Conservation (phyloP, 1,139 yeast genomes). For the Yamadazyma kanchanaburiensis region DNA sequence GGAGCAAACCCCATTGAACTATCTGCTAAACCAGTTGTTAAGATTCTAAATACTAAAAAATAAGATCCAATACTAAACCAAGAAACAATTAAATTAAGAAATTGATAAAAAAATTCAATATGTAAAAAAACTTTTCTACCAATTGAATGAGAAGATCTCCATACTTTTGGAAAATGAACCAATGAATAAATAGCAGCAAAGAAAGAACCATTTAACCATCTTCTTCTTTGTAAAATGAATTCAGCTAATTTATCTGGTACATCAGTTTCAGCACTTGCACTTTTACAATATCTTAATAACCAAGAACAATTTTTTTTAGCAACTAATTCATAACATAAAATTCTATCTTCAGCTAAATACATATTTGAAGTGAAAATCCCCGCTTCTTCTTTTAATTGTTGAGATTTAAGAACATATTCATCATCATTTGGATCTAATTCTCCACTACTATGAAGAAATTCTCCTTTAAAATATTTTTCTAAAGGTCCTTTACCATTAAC, state of each 20-base stretch:
- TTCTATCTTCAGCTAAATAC: constrained; percentile 52
- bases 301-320: constrained; percentile 44
- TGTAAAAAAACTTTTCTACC: constrained; percentile 42
- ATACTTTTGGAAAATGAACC: constrained; percentile 42
- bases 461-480: constrained; percentile 49
- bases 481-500: constrained; percentile 44
- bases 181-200: constrained; percentile 48
- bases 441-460: constrained; percentile 44
- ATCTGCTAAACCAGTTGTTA: constrained; percentile 66
- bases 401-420: constrained; percentile 38
- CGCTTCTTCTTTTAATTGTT: constrained; percentile 42
- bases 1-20: constrained; percentile 50
- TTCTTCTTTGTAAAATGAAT: constrained; percentile 46
- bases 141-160: constrained; percentile 42
- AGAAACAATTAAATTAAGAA: constrained; percentile 49
- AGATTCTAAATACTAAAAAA: constrained; percentile 74
- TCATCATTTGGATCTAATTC: constrained; percentile 46
- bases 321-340: constrained; percentile 46
- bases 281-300: constrained; percentile 45
- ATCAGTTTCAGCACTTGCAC: constrained; percentile 49
- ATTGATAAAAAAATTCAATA: constrained; percentile 42
- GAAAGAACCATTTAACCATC: constrained; percentile 51
- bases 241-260: constrained; percentile 47
- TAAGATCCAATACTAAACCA: constrained; percentile 85
- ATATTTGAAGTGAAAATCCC: constrained; percentile 50